phyloP scores from a whole-genome alignment of 768 basidiomycete genomes.

The Termitomyces sp. region DNA sequence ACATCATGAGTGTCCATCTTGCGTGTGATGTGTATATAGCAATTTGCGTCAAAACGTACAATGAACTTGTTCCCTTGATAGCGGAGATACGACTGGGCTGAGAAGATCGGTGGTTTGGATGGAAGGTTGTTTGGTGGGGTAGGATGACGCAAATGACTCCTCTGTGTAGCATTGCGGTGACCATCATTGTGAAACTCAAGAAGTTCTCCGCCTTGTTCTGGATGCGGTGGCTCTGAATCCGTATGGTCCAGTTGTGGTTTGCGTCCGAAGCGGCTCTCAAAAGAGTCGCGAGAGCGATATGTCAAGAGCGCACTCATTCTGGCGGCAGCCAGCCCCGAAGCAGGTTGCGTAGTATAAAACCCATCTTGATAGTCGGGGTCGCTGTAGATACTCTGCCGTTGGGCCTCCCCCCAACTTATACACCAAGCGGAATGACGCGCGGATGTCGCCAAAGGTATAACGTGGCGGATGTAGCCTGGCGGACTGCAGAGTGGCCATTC shows the following conservation, averaged over 20 bases:
- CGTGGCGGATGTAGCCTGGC: constrained; percentile 71
- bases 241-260: constrained; percentile 52
- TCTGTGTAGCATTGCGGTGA: no score
- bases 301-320: constrained; percentile 94
- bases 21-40: constrained; percentile 44
- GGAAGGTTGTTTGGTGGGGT: no score
- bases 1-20: constrained; percentile 96
- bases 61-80: no score
- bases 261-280: constrained; percentile 90
- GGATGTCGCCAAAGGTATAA: constrained; percentile 91
- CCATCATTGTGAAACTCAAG: no score
- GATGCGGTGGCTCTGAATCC: constrained; percentile 17
- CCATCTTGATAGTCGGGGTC: constrained; percentile 88
- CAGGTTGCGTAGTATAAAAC: constrained; percentile 75
- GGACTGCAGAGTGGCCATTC: constrained; percentile 92
- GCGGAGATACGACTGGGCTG: no score
- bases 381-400: constrained; percentile 94
- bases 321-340: constrained; percentile 84
- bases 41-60: no score
- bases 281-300: constrained; percentile 89
- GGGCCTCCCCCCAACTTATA: constrained; percentile 98
- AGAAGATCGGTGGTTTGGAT: constrained; percentile 56
- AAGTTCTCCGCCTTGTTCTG: no score
- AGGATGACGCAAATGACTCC: no score
- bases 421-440: constrained; percentile 98